Percentiles rank a stretch among this genome's conserved stretches.
These are phyloP conservation scores for Puccinia brachypodii DNA, from an alignment of 1,284 basidiomycete species.

Conservation along the genomic window DNA sequence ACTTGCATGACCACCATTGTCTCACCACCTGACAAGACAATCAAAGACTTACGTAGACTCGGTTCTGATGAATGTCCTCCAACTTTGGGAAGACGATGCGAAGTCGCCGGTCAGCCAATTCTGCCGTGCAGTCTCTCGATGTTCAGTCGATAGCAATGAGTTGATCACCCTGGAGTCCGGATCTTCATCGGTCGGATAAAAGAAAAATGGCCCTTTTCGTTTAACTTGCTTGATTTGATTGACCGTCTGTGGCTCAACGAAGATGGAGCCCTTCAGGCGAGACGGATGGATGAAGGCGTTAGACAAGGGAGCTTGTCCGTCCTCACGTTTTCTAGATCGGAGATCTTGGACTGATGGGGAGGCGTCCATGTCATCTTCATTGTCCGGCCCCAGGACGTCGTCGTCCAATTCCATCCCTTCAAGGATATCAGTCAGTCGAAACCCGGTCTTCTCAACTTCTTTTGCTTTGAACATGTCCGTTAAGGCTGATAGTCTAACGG, in stretches of 20 bases:
- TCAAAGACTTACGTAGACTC: conserved; percentile 28
- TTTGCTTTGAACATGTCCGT: conserved; percentile 47
- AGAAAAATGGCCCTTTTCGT: conserved; percentile 30
- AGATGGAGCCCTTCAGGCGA: conserved; percentile 2
- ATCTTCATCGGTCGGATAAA: conserved; percentile 34
- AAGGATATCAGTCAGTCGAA: conserved; percentile 25
- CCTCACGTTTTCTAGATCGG: not conserved
- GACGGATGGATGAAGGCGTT: conserved; percentile 38
- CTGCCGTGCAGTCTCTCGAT: not conserved
- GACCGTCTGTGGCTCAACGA: not conserved
- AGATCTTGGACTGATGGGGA: not conserved
- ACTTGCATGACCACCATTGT: not conserved
- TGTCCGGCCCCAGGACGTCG: not conserved
- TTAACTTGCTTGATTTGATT: not conserved
- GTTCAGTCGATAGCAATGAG: conserved; percentile 12
- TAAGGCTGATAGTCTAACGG: conserved; percentile 27
- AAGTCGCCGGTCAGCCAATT: not conserved
- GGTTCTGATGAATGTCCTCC: conserved; percentile 44
- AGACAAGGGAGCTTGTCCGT: not conserved
- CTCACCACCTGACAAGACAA: not conserved
- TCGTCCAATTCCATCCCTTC: conserved; percentile 37
- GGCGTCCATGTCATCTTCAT: not conserved
- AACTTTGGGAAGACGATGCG: not conserved
- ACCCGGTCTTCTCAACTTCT: conserved; percentile 37
- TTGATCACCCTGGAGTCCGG: not conserved